Evolutionary conservation across 2,329 filamentous ascomycete species (phyloP), one percentile per base, ranked within the genome.

Genomic region (Myriosclerotinia scirpicola): DNA sequence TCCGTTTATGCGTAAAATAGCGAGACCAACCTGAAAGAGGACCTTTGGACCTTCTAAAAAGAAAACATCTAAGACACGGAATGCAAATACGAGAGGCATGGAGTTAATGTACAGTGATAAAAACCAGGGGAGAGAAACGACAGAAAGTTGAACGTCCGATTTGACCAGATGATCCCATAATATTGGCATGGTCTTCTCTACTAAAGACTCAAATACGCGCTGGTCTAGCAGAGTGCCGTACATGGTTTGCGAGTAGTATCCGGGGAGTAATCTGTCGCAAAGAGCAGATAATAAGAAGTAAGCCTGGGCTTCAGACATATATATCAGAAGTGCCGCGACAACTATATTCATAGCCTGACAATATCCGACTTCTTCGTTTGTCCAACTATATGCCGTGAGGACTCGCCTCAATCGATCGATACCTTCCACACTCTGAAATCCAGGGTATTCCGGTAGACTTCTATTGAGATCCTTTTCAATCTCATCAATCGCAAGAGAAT

Each of bases 301-400:
- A 1, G 95, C 95, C 79, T 99, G 95, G 0, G 90, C 80, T 79
- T 99, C 95, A 11, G 93, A 98, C 88, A 96, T 96, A 81, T 98
- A 98, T 82, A 99, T 99, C 73, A 99, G 84, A 67, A 99, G 81
- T n/a, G 95, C 95, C 22, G 95, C 95, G 65, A 97, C 94, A 44
- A 99, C 95, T 73, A 99, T 99, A 78, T 99, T 99, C 95, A 99
- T 99, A 69, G 95, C 95, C 79, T 99, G 95, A 78, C 95, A 99
- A 79, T 99, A 99, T 71, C 95, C 95, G 65, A 99, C 93, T 71
- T 97, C 93, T 64, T 91, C 86, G 74, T 99, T 95, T 59, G 90
- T 91, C 95, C 95, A 99, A 79, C 93, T 97, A 81, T 99, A 99
- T 5, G 95, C 95, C 1, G 94, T 98, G 65, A 99, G 83, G 48